These are phyloP conservation scores for Pisolithus microcarpus DNA, from an alignment of 768 basidiomycete species.

Conservation along the genomic window DNA sequence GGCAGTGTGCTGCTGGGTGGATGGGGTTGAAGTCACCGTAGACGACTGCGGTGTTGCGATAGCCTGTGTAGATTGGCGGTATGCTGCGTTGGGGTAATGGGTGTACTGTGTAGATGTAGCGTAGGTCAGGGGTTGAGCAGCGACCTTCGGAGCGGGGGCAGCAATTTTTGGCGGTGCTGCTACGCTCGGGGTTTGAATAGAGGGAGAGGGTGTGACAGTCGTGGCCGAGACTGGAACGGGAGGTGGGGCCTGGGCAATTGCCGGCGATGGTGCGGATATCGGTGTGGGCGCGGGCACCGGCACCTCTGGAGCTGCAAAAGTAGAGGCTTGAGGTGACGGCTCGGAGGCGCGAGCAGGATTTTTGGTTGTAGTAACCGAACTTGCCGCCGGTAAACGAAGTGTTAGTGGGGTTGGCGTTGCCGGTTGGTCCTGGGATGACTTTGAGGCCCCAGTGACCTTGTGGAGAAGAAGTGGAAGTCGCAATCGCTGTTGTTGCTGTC, in stretches of 20 bases:
- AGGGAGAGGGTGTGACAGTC: constrained; percentile 11
- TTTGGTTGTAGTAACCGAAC: constrained; percentile 15
- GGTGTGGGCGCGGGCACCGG: constrained; percentile 11
- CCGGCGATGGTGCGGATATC: constrained; percentile 12
- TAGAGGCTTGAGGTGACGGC: constrained; percentile 15
- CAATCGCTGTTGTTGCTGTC: constrained; percentile 15
- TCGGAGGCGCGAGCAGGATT: constrained; percentile 15
- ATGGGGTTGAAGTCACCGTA: constrained; percentile 5
- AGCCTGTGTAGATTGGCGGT: constrained; percentile 29
- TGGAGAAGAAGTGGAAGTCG: constrained; percentile 6
- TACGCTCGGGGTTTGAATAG: constrained; percentile 11
- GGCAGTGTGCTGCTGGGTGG: constrained; percentile 14
- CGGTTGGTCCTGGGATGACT: constrained; percentile 12
- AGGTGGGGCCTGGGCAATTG: constrained; percentile 15
- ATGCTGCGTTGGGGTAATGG: constrained; percentile 52
- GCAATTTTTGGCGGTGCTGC: constrained; percentile 10
- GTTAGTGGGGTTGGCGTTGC: constrained; percentile 12
- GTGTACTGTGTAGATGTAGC: constrained; percentile 31
- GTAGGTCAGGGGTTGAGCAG: constrained; percentile 27
- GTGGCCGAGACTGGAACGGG: constrained; percentile 7
- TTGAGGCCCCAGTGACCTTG: constrained; percentile 9
- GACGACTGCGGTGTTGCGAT: constrained; percentile 15
- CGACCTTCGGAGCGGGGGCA: constrained; percentile 27
- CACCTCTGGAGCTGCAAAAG: constrained; percentile 2
- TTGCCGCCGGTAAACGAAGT: constrained; percentile 15